phyloP scores from a whole-genome alignment of 2,329 filamentous ascomycete genomes.

The Corynespora cassiicola region DNA sequence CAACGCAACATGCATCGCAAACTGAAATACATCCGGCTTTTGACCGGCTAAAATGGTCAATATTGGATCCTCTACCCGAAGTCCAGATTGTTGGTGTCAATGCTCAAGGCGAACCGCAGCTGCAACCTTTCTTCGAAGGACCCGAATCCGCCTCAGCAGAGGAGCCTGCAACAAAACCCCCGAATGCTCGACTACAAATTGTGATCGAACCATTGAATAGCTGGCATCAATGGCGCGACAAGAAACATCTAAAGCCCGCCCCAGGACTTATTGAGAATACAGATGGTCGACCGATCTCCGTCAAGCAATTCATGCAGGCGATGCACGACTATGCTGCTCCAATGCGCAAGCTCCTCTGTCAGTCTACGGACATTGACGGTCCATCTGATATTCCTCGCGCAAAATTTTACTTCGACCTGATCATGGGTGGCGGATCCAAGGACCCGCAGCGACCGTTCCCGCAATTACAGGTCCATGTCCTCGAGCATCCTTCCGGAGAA shows the following conservation, averaged over 20 bases:
- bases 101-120: slow-evolving; percentile 5
- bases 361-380: slow-evolving; percentile 3
- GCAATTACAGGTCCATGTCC: slow-evolving; percentile 4
- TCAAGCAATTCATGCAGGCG: slow-evolving; percentile 12
- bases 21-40: no score
- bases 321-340: slow-evolving; percentile 9
- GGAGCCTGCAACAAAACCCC: slow-evolving; percentile 6
- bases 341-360: slow-evolving; percentile 8
- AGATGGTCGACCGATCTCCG: slow-evolving; percentile 11
- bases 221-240: slow-evolving; percentile 10
- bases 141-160: background rate
- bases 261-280: slow-evolving; percentile 9
- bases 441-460: slow-evolving; percentile 1
- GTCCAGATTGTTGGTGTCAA: slow-evolving; percentile 3
- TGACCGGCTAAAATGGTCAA: slow-evolving; percentile 9
- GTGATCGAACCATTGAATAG: slow-evolving; percentile 8
- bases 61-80: slow-evolving; percentile 7
- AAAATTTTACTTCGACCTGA: slow-evolving; percentile 7
- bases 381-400: slow-evolving; percentile 2
- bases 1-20: no score
- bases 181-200: slow-evolving; percentile 8
- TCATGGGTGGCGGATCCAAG: background rate
- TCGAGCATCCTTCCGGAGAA: slow-evolving; percentile 8
- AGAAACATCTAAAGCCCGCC: slow-evolving; percentile 1
- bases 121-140: slow-evolving; percentile 1